A percentile compares a stretch with the other conserved stretches of the same genome.
Conservation (phyloP, 345 rosid species). For the Camelina neglecta region DNA sequence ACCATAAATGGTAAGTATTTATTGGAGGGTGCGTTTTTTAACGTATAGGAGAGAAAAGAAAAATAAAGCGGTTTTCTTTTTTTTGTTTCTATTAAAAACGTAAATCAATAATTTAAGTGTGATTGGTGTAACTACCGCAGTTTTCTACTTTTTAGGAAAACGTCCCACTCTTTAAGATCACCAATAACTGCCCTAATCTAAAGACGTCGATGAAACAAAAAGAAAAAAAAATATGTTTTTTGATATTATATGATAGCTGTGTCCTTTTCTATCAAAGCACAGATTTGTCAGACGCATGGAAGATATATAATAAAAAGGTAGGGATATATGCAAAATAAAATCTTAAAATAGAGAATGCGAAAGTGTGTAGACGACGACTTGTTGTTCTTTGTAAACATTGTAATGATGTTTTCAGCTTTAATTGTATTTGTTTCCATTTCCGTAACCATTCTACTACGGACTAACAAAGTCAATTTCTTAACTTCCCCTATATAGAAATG, state of each 20-base stretch:
- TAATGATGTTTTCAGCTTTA: slow-evolving; percentile 31
- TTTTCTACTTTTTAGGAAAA: too few species aligned
- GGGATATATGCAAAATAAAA: background rate
- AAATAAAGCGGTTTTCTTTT: too few species aligned
- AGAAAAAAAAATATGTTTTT: background rate
- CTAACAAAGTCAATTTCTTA: background rate
- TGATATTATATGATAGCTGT: background rate
- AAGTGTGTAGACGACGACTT: slow-evolving; percentile 20
- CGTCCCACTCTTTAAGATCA: too few species aligned
- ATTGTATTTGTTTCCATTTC: slow-evolving; percentile 28
- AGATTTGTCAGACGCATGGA: slow-evolving; percentile 40
- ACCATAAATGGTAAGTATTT: too few species aligned
- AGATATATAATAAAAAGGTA: background rate
- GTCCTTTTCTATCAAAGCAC: too few species aligned
- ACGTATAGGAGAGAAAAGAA: too few species aligned
- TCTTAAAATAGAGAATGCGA: background rate
- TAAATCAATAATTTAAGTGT: too few species aligned
- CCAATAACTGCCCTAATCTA: background rate
- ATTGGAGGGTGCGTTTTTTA: too few species aligned
- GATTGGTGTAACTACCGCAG: too few species aligned
- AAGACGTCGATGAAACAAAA: background rate
- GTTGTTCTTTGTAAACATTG: slow-evolving; percentile 12
- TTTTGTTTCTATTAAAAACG: too few species aligned
- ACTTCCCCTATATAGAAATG: too few species aligned
- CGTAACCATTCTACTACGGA: slow-evolving; percentile 27